A percentile compares a stretch with the other conserved stretches of the same genome.
phyloP scores from a whole-genome alignment of 2,329 filamentous ascomycete species.

The Paecilomyces niveus region DNA sequence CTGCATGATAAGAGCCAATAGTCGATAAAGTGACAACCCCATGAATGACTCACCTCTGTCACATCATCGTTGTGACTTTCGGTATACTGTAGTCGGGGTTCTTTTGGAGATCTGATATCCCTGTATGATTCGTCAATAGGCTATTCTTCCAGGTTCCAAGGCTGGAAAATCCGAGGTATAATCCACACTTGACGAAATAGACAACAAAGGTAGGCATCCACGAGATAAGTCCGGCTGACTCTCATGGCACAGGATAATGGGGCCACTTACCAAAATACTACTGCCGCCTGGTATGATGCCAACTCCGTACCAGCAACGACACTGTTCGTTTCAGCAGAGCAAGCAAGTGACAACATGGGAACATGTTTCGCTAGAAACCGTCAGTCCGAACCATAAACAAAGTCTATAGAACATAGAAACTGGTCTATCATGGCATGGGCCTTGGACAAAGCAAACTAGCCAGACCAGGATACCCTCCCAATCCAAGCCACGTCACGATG shows the following conservation, averaged over 20 bases:
- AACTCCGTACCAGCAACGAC: conserved; percentile 53
- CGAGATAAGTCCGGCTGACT: neutral
- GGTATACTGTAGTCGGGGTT: conserved; percentile 31
- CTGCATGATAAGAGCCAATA: neutral
- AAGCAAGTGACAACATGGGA: conserved; percentile 48
- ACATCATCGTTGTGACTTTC: conserved; percentile 53
- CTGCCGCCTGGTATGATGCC: conserved; percentile 33
- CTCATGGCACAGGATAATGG: neutral
- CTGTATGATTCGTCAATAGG: conserved; percentile 25
- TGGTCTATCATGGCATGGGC: neutral
- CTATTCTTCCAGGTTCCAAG: neutral
- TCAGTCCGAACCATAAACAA: neutral
- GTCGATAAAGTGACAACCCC: neutral
- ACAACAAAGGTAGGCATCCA: neutral
- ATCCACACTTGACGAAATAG: too few relatives aligned
- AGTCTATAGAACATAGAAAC: neutral
- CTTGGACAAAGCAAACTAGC: too few relatives aligned
- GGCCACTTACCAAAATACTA: conserved; percentile 38
- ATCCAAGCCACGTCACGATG: neutral
- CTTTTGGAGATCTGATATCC: conserved; percentile 35
- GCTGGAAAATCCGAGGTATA: too few relatives aligned
- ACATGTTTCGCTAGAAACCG: conserved; percentile 38
- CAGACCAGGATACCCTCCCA: too few relatives aligned
- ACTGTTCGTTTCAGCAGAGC: conserved; percentile 37
- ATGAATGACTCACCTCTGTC: conserved; percentile 42